Evolutionary conservation across 495 filamentous ascomycete species (phyloP), one percentile per base, ranked within the genome.

Genomic region (Hypoxylon rickii): DNA sequence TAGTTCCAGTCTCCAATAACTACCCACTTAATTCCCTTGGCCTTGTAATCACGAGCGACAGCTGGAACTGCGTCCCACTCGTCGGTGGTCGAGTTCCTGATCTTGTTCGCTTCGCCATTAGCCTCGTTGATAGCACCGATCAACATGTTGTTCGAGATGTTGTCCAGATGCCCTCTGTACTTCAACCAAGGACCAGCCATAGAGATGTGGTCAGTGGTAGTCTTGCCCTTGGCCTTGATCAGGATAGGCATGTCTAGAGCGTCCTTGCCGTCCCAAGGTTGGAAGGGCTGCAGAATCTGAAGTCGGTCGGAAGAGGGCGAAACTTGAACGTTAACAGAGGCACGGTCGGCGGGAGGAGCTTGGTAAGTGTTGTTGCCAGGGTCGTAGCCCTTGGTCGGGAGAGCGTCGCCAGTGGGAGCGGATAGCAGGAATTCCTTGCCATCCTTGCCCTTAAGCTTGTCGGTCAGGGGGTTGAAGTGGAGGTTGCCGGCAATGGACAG

Each of bases 121-220:
- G 87, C 93, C 55, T 83, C 81, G 78, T 97, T 98, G 79, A 90
- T 89, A 58, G 94, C 94, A 79, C 95, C 95, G 67, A 98, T 97
- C 74, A 98, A 78, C 92, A 97, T 96, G 85, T 98, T 98, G 86
- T 97, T 97, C 69, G 95, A 97, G 81, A 98, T 97, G 84, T 98
- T 98, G 83, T 98, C 95, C 71, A 98, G 83, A 74, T 98, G 94
- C 41, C 94, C 94, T 83, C 95, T 91, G 85, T 98, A 98, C 83
- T 98, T 98, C 75, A 98, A 84, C 94, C 94, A 98, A 39, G 94
- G 94, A 60, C 94, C 94, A 69, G 94, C 94, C 90, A 93, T 97
- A 54, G 95, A 97, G 77, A 98, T 98, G 81, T 97, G 95, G 68
- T 98, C 94, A 61, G 94, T 98, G 52, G 94, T 98, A 57, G 95